These are phyloP conservation scores for Iberis amara DNA, from an alignment of 441 rosid species.

Conservation along the genomic window DNA sequence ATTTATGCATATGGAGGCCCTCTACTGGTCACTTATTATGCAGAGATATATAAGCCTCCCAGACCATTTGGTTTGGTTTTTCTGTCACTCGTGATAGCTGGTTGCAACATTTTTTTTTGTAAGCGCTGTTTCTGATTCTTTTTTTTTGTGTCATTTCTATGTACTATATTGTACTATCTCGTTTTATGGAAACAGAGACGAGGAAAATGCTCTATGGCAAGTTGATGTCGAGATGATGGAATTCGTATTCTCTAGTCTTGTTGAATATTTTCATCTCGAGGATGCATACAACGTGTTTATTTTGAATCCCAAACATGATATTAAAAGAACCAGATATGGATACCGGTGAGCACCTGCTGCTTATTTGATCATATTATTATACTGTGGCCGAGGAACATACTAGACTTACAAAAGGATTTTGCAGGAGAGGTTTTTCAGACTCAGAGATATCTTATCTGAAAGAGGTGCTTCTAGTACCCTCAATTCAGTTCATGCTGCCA, in stretches of 20 bases:
- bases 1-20: background rate
- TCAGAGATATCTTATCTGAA: slow-evolving; percentile 76
- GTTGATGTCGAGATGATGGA: slow-evolving; percentile 89
- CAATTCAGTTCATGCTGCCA: slow-evolving; percentile 11
- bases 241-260: slow-evolving; percentile 77
- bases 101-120: too few species aligned
- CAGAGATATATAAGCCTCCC: background rate
- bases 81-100: too few species aligned
- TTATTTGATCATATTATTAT: slow-evolving; percentile 4
- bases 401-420: slow-evolving; percentile 29
- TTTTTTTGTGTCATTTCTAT: slow-evolving; percentile 21
- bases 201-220: slow-evolving; percentile 63
- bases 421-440: slow-evolving; percentile 92
- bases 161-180: slow-evolving; percentile 21
- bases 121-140: slow-evolving; percentile 5
- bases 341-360: slow-evolving; percentile 53
- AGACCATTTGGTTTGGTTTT: too few species aligned
- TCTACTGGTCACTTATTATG: slow-evolving; percentile 10
- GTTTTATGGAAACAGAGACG: slow-evolving; percentile 48
- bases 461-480: slow-evolving; percentile 46
- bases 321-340: slow-evolving; percentile 64
- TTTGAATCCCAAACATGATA: slow-evolving; percentile 65
- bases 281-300: slow-evolving; percentile 82
- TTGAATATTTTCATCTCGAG: slow-evolving; percentile 79
- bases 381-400: background rate